Base-by-base conservation (phyloP, 768 basidiomycete species). In the Tulasnella calospora region DNA sequence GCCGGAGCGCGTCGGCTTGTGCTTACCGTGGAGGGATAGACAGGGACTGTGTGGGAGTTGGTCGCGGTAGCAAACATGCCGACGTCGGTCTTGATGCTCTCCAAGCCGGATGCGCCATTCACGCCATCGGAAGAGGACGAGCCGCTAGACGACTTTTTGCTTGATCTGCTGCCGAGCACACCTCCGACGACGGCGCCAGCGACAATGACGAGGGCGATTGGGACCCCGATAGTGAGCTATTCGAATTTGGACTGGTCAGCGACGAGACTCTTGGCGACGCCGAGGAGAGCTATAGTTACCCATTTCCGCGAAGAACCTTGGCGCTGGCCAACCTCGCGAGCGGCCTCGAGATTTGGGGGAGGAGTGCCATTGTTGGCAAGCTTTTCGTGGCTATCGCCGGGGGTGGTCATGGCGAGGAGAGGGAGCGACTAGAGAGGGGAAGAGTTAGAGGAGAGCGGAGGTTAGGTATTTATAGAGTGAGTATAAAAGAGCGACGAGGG, bases 1-100 rank as follows among this genome's bases (percentile, higher is more conserved):
- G 44, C 51, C 12, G 35, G 47, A 2, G 15, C 30, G 35, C 33
- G 21, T 17, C 23, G 67, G 44, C 74, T 77, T 30, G 35, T 27
- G 89, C 94, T 86, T 80, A 96, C 96, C 8, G 94, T 93, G n/a
- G 94, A 91, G 8, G 95, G 94, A 83, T 96, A 97, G 36, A 96
- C 83, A 0, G 96, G 96, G 78, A 94, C 87, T 86, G 92, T 88
- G 83, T 90, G 97, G 72, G 89, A 89, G 82, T 96, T 88, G 23
- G 96, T 98, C 7, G 90, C 90, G 0, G 92, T 92, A 35, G 95
- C 89, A 82, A 91, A 94, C 57, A 89, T 83, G 27, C 92, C 93
- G 41, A 90, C 79, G 23, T 86, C 86, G 55, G 88, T 85, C 84
- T 92, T 91, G 36, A 86, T 87, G 80, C 89, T 89, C 36, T n/a